Conservation (phyloP, 1,139 yeast species). For the Zygosaccharomyces sapae region DNA sequence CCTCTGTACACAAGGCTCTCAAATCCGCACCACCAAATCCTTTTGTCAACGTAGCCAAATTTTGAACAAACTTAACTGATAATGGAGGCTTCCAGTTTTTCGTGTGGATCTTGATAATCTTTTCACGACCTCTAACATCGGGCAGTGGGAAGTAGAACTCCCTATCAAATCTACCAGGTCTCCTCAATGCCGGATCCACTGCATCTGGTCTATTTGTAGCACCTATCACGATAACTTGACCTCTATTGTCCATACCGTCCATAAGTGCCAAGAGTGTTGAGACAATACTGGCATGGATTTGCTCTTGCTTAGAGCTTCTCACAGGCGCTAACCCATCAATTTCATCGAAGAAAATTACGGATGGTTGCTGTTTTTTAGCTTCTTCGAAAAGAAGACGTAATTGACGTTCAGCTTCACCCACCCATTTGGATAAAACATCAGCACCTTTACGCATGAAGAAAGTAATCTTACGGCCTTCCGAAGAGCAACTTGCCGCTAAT, state of each 20-base stretch:
- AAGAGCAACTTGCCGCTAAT: slow-evolving; percentile 88
- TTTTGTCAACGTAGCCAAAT: slow-evolving; percentile 76
- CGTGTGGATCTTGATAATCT: slow-evolving; percentile 80
- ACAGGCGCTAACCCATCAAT: slow-evolving; percentile 98
- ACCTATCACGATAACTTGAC: slow-evolving; percentile 96
- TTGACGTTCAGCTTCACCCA: slow-evolving; percentile 98
- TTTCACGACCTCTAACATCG: slow-evolving; percentile 69
- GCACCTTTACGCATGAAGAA: slow-evolving; percentile 99
- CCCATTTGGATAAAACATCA: slow-evolving; percentile 96
- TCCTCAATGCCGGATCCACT: slow-evolving; percentile 91
- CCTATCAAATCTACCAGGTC: slow-evolving; percentile 97
- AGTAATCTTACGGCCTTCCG: slow-evolving; percentile 76
- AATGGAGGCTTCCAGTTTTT: slow-evolving; percentile 81
- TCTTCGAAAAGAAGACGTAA: slow-evolving; percentile 86
- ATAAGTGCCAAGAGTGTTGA: slow-evolving; percentile 88
- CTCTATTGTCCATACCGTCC: slow-evolving; percentile 99
- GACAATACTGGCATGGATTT: slow-evolving; percentile 95
- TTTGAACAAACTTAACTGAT: slow-evolving; percentile 52
- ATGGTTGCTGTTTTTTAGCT: slow-evolving; percentile 93
- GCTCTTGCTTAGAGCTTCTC: slow-evolving; percentile 94
- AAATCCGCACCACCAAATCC: slow-evolving; percentile 99
- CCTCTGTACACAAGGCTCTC: slow-evolving; percentile 91
- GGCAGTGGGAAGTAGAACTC: slow-evolving; percentile 96
- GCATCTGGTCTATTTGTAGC: slow-evolving; percentile 98
- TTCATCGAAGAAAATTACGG: slow-evolving; percentile 93